phyloP scores from a whole-genome alignment of 2,329 filamentous ascomycete genomes.

The Bipolaris sorokiniana region DNA sequence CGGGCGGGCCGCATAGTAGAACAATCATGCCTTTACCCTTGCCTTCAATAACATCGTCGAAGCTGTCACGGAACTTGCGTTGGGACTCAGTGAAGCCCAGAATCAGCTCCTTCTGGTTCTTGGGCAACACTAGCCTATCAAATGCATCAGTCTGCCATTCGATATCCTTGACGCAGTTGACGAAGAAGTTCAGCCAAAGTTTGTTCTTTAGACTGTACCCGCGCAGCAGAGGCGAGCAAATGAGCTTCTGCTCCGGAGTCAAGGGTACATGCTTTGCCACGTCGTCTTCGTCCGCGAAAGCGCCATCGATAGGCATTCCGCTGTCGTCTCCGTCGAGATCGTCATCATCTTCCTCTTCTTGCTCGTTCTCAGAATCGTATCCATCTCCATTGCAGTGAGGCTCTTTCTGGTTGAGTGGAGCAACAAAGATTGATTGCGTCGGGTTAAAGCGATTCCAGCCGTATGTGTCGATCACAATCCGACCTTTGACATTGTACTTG shows the following conservation, averaged over 20 bases:
- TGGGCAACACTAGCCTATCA: slow-evolving; percentile 49
- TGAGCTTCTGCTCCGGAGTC: slow-evolving; percentile 37
- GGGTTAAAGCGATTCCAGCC: slow-evolving; percentile 60
- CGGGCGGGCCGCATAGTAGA: slow-evolving; percentile 35
- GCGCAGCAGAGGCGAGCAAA: slow-evolving; percentile 55
- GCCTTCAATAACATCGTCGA: slow-evolving; percentile 57
- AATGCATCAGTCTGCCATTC: slow-evolving; percentile 54
- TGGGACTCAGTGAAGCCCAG: slow-evolving; percentile 75
- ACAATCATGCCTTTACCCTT: slow-evolving; percentile 41
- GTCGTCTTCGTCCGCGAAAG: slow-evolving; percentile 26
- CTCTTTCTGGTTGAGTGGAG: slow-evolving; percentile 45
- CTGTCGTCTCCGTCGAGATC: slow-evolving; percentile 12
- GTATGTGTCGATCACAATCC: slow-evolving; percentile 60
- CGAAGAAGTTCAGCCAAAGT: slow-evolving; percentile 38
- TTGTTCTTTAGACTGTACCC: slow-evolving; percentile 35
- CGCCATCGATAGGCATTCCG: slow-evolving; percentile 25
- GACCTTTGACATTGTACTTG: slow-evolving; percentile 54
- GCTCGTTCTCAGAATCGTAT: slow-evolving; percentile 11
- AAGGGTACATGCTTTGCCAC: slow-evolving; percentile 18
- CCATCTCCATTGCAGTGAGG: slow-evolving; percentile 4
- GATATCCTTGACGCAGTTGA: slow-evolving; percentile 53
- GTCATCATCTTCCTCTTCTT: slow-evolving; percentile 12
- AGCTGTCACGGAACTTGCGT: slow-evolving; percentile 52
- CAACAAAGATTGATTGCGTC: slow-evolving; percentile 48
- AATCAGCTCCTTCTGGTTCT: slow-evolving; percentile 34